Base-by-base conservation (phyloP, 768 basidiomycete genomes). In the Trametes meyenii region DNA sequence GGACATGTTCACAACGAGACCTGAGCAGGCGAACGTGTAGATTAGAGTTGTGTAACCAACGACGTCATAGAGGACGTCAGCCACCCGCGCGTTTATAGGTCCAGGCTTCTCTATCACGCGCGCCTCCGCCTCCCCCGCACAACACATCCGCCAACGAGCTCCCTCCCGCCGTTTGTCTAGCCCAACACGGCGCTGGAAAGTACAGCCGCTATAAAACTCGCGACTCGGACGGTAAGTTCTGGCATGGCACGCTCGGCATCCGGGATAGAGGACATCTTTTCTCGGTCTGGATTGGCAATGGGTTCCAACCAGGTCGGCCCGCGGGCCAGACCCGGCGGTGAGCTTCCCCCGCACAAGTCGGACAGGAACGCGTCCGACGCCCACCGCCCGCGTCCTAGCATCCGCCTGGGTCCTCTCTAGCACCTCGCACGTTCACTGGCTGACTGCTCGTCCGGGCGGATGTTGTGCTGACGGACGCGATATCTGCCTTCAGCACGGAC, bases 381-480 rank as follows among this genome's bases (percentile, higher is more conserved):
- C 13, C 39, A 42, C 23, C 29, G 40, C 16, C 23, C 40, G 12
- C 16, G 23, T 29, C 21, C 52, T 19, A 13, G 39, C 51, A 23
- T 43, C 52, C 39, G 53, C 29, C 53, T 55, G 23, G 53, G 29
- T n/a, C 24, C 53, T 55, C 24, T 24, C 40, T 55, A n/a, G 53
- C n/a, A 52, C 36, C 51, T 33, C 29, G 29, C 29, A 33, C 29
- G 29, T 8, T 33, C 36, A 52, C 51, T n/a, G 39, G 51, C 23
- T 23, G 19, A n/a, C 51, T 33, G 36, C 21, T 19, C 39, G 21
- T 40, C 19, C 5, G 36, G 35, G 29, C 29, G 50, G n/a, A 21
- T n/a, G 43, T 44, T n/a, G 51, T 17, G 38, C 51, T 52, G 36
- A 52, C 51, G 43, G 38, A 23, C 14, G 38, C 29, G 29, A 52